Base-by-base conservation (phyloP, 177 flowering plant species). In the Vitis hybrid region DNA sequence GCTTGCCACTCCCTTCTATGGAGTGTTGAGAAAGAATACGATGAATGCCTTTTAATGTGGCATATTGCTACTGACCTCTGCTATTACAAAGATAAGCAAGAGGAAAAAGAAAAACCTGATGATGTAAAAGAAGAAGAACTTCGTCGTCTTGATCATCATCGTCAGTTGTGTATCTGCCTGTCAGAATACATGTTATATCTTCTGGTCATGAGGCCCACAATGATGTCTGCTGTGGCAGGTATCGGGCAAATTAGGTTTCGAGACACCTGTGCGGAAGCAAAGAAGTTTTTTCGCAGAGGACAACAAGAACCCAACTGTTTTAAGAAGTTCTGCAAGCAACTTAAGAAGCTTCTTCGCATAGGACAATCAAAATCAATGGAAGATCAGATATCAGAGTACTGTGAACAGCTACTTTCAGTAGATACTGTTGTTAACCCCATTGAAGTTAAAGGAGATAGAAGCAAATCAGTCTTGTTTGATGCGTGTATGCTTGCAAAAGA, bases 111-210 rank as follows among this genome's bases (percentile, higher is more conserved):
- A 33, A 33, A 33, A 33, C 55, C 5, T 9, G 8, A 51, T 3
- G 3, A 11, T 51, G 55, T 10, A 3, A 51, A 11, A 11, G 55
- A 2, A 13, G 53, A 13, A 2, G 55, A 51, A 11, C 26, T 2
- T 22, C 15, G 0, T 51, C 56, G 64, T 3, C 15, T 18, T 22
- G 22, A 22, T 22, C 22, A 22, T 1, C 22, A 22, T 51, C 56
- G 65, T 3, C 10, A 29, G 2, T 9, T 68, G 1, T 21, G 77
- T 14, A 76, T 60, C 64, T 1, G 15, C 1, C 39, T 79, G 6
- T 81, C 84, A 10, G 69, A 78, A 52, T 78, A 81, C 67, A 74
- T 81, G 79, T 4, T 78, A 19, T 78, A 81, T 56, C 79, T 81
- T 15, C 65, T 81, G 12, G 68, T 78, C 2, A 71, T 65, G 76